phyloP scores from a whole-genome alignment of 2,329 filamentous ascomycete genomes.

The Aspergillus flavus region DNA sequence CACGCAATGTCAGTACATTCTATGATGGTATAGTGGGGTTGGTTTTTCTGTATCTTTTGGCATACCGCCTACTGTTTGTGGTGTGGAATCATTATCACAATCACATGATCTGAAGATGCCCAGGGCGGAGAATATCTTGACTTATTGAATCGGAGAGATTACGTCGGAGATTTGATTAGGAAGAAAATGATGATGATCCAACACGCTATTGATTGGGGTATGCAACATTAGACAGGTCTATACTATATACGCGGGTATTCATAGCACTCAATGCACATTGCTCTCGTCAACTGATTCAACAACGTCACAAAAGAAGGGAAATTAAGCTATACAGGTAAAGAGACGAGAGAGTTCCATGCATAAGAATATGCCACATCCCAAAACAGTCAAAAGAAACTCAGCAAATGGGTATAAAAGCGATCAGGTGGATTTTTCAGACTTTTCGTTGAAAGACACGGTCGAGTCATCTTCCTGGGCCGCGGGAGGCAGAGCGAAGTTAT shows the following conservation, averaged over 20 bases:
- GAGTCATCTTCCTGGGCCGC: conserved; percentile 33
- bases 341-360: conserved; percentile 13
- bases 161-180: background rate
- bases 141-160: background rate
- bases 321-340: conserved; percentile 6
- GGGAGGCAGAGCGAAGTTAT: conserved; percentile 38
- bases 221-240: conserved; percentile 2
- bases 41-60: background rate
- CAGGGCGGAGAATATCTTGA: too few species aligned
- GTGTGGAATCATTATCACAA: background rate
- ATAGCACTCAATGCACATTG: conserved; percentile 1
- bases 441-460: conserved; percentile 27
- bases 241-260: background rate
- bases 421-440: conserved; percentile 20
- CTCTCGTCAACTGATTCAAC: background rate
- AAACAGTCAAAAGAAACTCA: conserved; percentile 8
- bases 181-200: background rate
- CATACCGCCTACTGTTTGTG: conserved; percentile 3
- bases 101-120: background rate
- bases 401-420: conserved; percentile 15
- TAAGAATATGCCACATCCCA: conserved; percentile 7
- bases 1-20: background rate
- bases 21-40: background rate
- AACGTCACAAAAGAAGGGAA: background rate
- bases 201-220: background rate